Conservation (phyloP, 1,284 basidiomycete species). For the Ganoderma boninense region DNA sequence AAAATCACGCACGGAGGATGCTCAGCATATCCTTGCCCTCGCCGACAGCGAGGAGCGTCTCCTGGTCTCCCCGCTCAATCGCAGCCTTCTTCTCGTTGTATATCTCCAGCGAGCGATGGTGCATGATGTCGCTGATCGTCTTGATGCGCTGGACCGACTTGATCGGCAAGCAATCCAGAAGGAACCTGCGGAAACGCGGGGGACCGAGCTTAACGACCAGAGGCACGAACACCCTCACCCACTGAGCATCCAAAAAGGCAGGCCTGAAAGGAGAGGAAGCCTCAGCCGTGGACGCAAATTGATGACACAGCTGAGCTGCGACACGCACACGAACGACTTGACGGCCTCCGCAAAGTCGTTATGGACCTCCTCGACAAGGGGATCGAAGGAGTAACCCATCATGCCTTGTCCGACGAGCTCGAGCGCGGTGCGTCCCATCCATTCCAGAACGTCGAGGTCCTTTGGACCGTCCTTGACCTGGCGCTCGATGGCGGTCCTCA, state of each 20-base stretch:
- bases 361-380: slow-evolving; percentile 33
- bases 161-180: slow-evolving; percentile 30
- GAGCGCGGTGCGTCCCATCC: slow-evolving; percentile 46
- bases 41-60: slow-evolving; percentile 33
- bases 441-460: slow-evolving; percentile 46
- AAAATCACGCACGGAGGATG: slow-evolving; percentile 34
- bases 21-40: slow-evolving; percentile 42
- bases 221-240: slow-evolving; percentile 15
- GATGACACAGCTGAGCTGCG: no score
- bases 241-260: neutral
- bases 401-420: slow-evolving; percentile 47
- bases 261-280: neutral
- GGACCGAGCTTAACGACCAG: slow-evolving; percentile 20
- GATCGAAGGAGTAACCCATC: slow-evolving; percentile 46
- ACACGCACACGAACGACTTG: slow-evolving; percentile 40
- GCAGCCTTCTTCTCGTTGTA: slow-evolving; percentile 33
- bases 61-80: slow-evolving; percentile 36
- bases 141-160: slow-evolving; percentile 23
- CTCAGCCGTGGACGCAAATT: no score
- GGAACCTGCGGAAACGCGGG: slow-evolving; percentile 26
- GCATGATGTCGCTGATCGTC: slow-evolving; percentile 28
- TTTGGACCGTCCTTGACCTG: slow-evolving; percentile 24
- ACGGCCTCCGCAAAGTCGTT: slow-evolving; percentile 39
- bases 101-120: slow-evolving; percentile 24
- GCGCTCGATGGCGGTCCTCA: slow-evolving; percentile 27